phyloP scores from a whole-genome alignment of 441 rosid species.

The Viola pubescens region DNA sequence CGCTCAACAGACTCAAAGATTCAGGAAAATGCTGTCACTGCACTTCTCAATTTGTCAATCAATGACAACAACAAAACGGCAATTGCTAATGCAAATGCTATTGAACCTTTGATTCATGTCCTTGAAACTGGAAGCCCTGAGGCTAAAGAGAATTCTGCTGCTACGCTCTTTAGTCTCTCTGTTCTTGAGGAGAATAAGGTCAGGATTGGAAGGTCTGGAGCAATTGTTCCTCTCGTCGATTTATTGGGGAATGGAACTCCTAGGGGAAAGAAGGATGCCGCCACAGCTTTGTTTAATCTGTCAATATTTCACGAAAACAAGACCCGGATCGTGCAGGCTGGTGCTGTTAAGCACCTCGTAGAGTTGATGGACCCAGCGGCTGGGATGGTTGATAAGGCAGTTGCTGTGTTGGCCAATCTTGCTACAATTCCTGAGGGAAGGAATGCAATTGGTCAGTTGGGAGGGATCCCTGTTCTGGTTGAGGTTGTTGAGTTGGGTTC shows the following conservation, averaged over 20 bases:
- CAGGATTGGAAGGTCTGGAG: conserved; percentile 80
- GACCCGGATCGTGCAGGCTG: conserved; percentile 63
- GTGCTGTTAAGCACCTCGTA: conserved; percentile 74
- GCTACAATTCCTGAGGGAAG: conserved; percentile 73
- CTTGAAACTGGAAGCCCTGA: conserved; percentile 68
- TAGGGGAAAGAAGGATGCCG: conserved; percentile 84
- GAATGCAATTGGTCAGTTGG: conserved; percentile 63
- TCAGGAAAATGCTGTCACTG: conserved; percentile 79
- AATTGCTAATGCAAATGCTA: conserved; percentile 64
- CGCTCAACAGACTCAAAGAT: conserved; percentile 41
- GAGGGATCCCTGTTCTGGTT: conserved; percentile 73
- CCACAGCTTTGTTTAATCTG: conserved; percentile 74
- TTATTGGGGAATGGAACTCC: conserved; percentile 74
- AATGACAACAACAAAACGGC: conserved; percentile 71
- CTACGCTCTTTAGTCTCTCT: conserved; percentile 79
- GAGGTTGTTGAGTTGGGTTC: conserved; percentile 95
- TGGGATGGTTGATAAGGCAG: conserved; percentile 93
- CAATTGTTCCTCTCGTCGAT: conserved; percentile 73
- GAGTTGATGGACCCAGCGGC: conserved; percentile 87
- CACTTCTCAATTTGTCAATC: conserved; percentile 82
- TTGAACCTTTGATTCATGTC: conserved; percentile 67
- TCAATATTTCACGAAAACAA: conserved; percentile 81
- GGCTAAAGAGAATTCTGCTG: conserved; percentile 84
- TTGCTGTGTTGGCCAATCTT: conserved; percentile 87
- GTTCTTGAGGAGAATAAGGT: conserved; percentile 72